phyloP scores from a whole-genome alignment of 2,329 filamentous ascomycete genomes.

The Thermomyces lanuginosus region DNA sequence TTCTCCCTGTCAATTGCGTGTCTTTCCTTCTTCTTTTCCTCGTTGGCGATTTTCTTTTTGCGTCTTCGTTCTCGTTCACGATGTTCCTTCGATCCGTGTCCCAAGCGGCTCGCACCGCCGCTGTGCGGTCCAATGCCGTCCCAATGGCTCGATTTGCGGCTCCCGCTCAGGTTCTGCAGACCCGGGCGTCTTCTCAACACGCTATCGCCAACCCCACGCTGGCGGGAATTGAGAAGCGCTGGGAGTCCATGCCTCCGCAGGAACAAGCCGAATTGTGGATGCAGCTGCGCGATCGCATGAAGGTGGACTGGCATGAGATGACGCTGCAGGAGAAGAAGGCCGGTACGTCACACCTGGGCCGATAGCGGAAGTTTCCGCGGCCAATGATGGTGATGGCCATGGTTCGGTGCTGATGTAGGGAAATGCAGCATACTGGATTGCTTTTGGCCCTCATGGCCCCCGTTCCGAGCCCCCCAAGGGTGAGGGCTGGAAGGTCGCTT shows the following conservation, averaged over 20 bases:
- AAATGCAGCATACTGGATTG: slow-evolving; percentile 84
- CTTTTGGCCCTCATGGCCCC: slow-evolving; percentile 90
- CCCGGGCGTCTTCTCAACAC: slow-evolving; percentile 52
- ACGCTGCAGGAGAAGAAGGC: slow-evolving; percentile 98
- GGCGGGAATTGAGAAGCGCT: slow-evolving; percentile 97
- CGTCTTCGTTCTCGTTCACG: slow-evolving; percentile 15
- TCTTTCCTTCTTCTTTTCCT: no score
- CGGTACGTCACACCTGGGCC: slow-evolving; percentile 52
- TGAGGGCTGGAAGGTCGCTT: slow-evolving; percentile 63
- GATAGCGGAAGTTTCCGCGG: no score
- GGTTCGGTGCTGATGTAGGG: no score
- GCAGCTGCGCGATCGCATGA: slow-evolving; percentile 95
- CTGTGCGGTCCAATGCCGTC: slow-evolving; percentile 18
- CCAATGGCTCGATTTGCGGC: slow-evolving; percentile 24
- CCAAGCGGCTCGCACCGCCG: slow-evolving; percentile 30
- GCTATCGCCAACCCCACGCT: slow-evolving; percentile 96
- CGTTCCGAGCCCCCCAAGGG: slow-evolving; percentile 69
- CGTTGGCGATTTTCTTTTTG: slow-evolving; percentile 9
- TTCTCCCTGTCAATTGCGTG: not conserved
- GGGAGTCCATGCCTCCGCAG: slow-evolving; percentile 93
- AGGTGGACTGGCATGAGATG: slow-evolving; percentile 89
- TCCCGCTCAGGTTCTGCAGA: slow-evolving; percentile 32
- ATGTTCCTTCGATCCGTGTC: slow-evolving; percentile 33
- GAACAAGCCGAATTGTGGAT: slow-evolving; percentile 99
- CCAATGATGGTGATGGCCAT: no score